phyloP scores from a whole-genome alignment of 345 rosid species.

The Ceriops tagal region DNA sequence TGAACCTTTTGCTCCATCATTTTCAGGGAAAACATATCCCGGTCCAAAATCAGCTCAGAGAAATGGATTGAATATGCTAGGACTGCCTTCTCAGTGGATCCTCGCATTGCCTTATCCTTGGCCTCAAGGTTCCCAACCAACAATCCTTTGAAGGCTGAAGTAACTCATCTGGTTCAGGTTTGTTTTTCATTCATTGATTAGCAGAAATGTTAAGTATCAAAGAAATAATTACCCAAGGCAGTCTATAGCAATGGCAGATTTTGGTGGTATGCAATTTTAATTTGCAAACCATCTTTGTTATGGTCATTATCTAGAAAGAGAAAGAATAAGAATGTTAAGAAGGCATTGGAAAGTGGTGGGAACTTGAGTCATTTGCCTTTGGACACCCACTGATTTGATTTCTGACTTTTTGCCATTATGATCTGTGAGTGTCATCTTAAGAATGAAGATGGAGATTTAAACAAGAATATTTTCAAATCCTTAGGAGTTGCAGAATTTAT shows the following conservation, averaged over 20 bases:
- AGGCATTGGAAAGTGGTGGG: neutral
- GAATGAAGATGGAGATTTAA: neutral
- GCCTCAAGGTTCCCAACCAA: slow-evolving; percentile 83
- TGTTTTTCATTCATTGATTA: slow-evolving; percentile 12
- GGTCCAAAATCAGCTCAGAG: slow-evolving; percentile 69
- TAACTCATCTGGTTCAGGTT: slow-evolving; percentile 92
- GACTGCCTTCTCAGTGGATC: slow-evolving; percentile 89
- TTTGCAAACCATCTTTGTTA: neutral
- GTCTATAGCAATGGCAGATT: no score
- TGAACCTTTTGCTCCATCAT: slow-evolving; percentile 21
- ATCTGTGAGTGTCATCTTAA: neutral
- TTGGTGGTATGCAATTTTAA: neutral
- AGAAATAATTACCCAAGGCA: neutral
- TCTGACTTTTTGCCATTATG: neutral
- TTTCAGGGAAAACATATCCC: slow-evolving; percentile 58
- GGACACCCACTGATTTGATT: neutral
- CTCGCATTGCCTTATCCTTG: slow-evolving; percentile 74
- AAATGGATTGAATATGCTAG: slow-evolving; percentile 85
- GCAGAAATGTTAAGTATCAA: neutral
- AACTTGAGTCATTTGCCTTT: no score
- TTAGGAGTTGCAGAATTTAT: no score
- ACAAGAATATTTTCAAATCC: no score
- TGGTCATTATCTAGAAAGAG: neutral
- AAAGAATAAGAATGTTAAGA: neutral
- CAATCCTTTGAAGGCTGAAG: slow-evolving; percentile 65